These are phyloP conservation scores for Cucumis sativus DNA, from an alignment of 306 rosid species.

Conservation along the genomic window DNA sequence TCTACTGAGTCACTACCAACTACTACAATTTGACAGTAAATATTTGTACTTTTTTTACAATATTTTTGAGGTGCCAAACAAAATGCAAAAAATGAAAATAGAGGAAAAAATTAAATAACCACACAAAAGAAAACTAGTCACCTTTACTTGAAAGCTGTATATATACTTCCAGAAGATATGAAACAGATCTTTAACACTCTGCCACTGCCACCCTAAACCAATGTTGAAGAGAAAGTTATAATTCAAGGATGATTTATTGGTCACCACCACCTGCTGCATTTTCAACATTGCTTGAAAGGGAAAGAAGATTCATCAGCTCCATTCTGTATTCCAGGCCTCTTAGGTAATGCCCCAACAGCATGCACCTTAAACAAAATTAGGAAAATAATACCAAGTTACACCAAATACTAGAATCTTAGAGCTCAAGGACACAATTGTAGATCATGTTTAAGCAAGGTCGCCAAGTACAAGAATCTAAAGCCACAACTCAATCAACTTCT, in stretches of 20 bases:
- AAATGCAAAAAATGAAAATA: not conserved
- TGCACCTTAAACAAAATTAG: conserved; percentile 41
- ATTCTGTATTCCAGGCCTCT: conserved; percentile 84
- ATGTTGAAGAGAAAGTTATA: not conserved
- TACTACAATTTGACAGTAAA: not conserved
- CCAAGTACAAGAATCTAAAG: not conserved
- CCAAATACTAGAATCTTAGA: not conserved
- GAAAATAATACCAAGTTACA: not conserved
- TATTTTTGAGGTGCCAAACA: not conserved
- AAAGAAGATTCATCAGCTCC: conserved; percentile 60
- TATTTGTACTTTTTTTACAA: not conserved
- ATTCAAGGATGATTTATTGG: not conserved
- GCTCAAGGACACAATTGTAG: too few species aligned
- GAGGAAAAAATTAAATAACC: not conserved
- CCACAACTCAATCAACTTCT: not conserved
- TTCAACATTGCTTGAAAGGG: conserved; percentile 36
- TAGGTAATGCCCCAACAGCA: conserved; percentile 82
- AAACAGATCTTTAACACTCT: not conserved
- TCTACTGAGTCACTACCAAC: not conserved
- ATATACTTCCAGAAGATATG: not conserved
- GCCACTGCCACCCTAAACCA: not conserved
- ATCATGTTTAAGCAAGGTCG: too few species aligned
- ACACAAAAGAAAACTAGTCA: not conserved
- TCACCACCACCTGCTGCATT: conserved; percentile 22
- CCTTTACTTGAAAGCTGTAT: not conserved